These are phyloP conservation scores for Diversispora epigaea DNA, from an alignment of 192 early-diverging fungal genomes.

Conservation along the genomic window DNA sequence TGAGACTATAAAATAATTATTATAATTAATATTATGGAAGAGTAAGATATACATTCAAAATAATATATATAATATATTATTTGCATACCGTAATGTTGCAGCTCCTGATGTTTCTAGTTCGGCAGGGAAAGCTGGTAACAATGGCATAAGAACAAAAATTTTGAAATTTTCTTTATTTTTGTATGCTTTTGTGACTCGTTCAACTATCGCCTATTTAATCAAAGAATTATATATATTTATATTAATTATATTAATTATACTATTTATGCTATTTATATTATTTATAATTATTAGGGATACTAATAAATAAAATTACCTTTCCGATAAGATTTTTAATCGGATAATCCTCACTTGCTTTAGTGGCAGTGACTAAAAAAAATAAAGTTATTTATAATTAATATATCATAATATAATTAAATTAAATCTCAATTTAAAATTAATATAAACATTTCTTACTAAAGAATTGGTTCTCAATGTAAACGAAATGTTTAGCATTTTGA, in stretches of 20 bases:
- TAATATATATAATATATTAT: not conserved
- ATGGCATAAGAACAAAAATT: conserved; percentile 81
- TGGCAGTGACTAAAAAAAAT: conserved; percentile 47
- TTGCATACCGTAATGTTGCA: conserved; percentile 60
- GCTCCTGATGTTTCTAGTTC: conserved; percentile 76
- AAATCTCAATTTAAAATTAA: not conserved
- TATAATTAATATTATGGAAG: not conserved
- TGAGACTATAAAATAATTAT: conserved; percentile 43
- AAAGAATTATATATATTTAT: not conserved
- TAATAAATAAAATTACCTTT: conserved; percentile 30
- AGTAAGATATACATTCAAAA: not conserved
- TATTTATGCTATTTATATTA: too few relatives aligned
- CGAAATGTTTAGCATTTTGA: conserved; percentile 73
- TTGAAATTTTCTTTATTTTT: conserved; percentile 67
- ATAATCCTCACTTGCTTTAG: conserved; percentile 41
- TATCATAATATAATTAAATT: not conserved
- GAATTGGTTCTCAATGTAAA: conserved; percentile 98
- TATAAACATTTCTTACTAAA: conserved; percentile 59
- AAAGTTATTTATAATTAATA: not conserved
- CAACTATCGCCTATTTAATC: conserved; percentile 57
- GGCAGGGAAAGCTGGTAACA: conserved; percentile 86
- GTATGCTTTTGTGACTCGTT: conserved; percentile 74
- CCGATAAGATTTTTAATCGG: conserved; percentile 83
- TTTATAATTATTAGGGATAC: not conserved
- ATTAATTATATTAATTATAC: too few relatives aligned